These are phyloP conservation scores for Shiraia bambusicola DNA, from an alignment of 2,329 filamentous ascomycete genomes.

Conservation along the genomic window DNA sequence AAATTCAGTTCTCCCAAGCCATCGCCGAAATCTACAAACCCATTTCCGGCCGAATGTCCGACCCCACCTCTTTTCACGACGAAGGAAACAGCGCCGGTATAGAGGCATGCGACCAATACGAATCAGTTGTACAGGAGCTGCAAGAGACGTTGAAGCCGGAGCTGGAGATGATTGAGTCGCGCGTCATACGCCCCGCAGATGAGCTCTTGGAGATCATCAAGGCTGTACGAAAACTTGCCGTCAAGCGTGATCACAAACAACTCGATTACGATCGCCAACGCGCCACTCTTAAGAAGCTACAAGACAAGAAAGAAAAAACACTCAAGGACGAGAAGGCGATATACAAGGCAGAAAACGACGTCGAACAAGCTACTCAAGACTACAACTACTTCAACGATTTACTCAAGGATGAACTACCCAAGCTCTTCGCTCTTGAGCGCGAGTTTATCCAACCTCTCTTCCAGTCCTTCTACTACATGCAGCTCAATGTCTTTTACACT, in stretches of 20 bases:
- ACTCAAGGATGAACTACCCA: conserved; percentile 91
- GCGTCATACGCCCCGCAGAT: conserved; percentile 88
- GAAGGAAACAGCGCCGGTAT: conserved; percentile 94
- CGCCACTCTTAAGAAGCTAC: conserved; percentile 82
- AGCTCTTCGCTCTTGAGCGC: conserved; percentile 83
- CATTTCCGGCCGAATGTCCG: conserved; percentile 92
- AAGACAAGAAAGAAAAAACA: conserved; percentile 96
- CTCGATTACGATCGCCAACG: conserved; percentile 92
- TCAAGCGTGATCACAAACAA: conserved; percentile 96
- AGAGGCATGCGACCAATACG: conserved; percentile 93
- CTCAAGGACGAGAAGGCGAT: conserved; percentile 96
- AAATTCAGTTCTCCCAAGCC: conserved; percentile 97
- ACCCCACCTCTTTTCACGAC: conserved; percentile 77
- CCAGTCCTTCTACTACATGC: conserved; percentile 99
- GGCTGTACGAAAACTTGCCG: conserved; percentile 81
- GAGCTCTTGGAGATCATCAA: conserved; percentile 95
- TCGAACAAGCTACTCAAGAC: conserved; percentile 89
- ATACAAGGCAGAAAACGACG: conserved; percentile 91
- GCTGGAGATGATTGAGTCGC: conserved; percentile 93
- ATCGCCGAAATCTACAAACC: conserved; percentile 97
- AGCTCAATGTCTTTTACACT: conserved; percentile 98
- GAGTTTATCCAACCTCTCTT: conserved; percentile 97
- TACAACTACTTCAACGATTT: conserved; percentile 98
- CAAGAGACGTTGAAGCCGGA: conserved; percentile 87
- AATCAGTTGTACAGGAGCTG: conserved; percentile 83